These are phyloP conservation scores for Fragaria nilgerrensis DNA, from an alignment of 306 rosid genomes.

Conservation along the genomic window DNA sequence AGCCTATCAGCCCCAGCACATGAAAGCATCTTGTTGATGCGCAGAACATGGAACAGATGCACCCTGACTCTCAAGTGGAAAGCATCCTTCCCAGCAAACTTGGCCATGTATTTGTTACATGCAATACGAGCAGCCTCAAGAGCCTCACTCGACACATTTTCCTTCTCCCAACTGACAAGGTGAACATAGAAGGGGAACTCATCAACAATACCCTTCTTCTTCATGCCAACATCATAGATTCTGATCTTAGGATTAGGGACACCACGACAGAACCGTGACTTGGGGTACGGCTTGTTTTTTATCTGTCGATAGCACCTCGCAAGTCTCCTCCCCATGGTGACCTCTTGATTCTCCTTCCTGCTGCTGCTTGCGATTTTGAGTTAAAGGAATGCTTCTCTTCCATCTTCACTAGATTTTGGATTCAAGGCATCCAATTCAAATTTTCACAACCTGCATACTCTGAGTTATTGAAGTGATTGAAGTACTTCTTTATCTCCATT, in stretches of 20 bases:
- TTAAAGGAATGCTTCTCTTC: no score
- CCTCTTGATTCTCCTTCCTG: slow-evolving; percentile 4
- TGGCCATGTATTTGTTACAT: slow-evolving; percentile 79
- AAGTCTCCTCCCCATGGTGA: slow-evolving; percentile 66
- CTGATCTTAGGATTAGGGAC: slow-evolving; percentile 75
- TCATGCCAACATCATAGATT: slow-evolving; percentile 89
- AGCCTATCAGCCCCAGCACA: slow-evolving; percentile 95
- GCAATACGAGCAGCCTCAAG: slow-evolving; percentile 85
- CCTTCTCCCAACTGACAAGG: slow-evolving; percentile 90
- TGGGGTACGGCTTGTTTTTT: slow-evolving; percentile 71
- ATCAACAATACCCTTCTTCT: slow-evolving; percentile 88
- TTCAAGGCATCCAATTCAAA: no score
- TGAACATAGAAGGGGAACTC: slow-evolving; percentile 93
- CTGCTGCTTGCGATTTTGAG: background rate
- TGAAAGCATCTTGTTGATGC: slow-evolving; percentile 91
- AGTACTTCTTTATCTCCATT: no score
- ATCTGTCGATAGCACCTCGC: slow-evolving; percentile 75
- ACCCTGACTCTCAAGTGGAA: slow-evolving; percentile 83
- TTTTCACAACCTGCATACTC: no score
- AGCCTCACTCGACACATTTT: slow-evolving; percentile 79
- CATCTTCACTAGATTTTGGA: no score
- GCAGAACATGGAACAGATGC: slow-evolving; percentile 82
- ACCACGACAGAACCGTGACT: slow-evolving; percentile 64
- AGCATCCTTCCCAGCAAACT: slow-evolving; percentile 70
- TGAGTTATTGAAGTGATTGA: no score